Percentiles rank a stretch among this genome's conserved stretches.
These are phyloP conservation scores for Lathyrus tuberosus DNA, from an alignment of 306 rosid genomes.

Conservation along the genomic window DNA sequence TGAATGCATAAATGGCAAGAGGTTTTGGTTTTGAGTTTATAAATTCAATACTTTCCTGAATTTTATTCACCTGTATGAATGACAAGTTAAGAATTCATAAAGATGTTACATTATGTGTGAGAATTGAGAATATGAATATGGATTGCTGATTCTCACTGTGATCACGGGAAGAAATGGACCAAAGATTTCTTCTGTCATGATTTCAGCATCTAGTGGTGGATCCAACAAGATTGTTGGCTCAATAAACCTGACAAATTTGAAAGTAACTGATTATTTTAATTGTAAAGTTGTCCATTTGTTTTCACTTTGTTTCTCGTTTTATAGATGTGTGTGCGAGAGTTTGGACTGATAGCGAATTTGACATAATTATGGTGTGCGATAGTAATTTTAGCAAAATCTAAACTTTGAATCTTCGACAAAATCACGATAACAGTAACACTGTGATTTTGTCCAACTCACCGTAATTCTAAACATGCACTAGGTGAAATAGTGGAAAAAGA, in stretches of 20 bases:
- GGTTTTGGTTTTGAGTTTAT: slow-evolving; percentile 85
- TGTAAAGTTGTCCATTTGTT: too few relatives aligned
- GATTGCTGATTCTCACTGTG: slow-evolving; percentile 61
- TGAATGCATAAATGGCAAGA: slow-evolving; percentile 81
- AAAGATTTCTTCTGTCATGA: slow-evolving; percentile 89
- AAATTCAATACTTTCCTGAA: slow-evolving; percentile 71
- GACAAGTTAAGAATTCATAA: slow-evolving; percentile 21
- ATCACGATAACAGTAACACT: too few relatives aligned
- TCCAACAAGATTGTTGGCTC: slow-evolving; percentile 87
- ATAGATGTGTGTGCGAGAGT: too few relatives aligned
- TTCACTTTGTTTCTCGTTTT: too few relatives aligned
- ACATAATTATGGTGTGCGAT: too few relatives aligned
- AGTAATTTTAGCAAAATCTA: too few relatives aligned
- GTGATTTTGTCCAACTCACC: not conserved
- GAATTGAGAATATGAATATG: not conserved
- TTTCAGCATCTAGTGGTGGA: slow-evolving; percentile 74
- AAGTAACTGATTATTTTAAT: not conserved
- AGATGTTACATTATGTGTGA: slow-evolving; percentile 19
- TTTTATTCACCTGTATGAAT: slow-evolving; percentile 61
- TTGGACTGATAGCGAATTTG: too few relatives aligned
- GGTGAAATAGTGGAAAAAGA: too few relatives aligned
- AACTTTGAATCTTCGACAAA: too few relatives aligned
- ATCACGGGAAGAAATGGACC: slow-evolving; percentile 91
- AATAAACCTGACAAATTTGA: slow-evolving; percentile 59
- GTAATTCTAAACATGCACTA: not conserved